Base-by-base conservation (phyloP, 1,139 yeast species). In the Kazachstania sp. region DNA sequence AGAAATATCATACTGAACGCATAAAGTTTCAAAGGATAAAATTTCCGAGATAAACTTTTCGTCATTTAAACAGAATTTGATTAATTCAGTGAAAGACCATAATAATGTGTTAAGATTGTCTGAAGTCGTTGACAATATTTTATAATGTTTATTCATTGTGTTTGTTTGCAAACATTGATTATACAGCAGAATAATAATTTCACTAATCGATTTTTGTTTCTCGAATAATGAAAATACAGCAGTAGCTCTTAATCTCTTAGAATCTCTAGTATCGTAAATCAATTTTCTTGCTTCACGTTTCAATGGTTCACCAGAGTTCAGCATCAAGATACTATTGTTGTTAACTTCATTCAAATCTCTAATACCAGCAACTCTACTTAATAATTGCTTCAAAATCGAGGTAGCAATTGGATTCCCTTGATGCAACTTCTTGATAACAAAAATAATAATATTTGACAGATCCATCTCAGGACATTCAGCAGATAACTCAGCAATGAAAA, bases 361-460 rank as follows among this genome's bases (percentile, higher is more conserved):
- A 36, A 88, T 77, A 3, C 97, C 97, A 18, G 95, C 87, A 84
- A 90, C 87, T 13, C 82, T 74, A 26, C 74, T 66, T 18, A 90
- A 66, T 45, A 90, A 69, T 51, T 87, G 95, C 53, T 79, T 77
- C 43, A 92, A 65, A 11, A 92, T 76, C 29, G 83, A 71, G 3
- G 86, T 66, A n/a, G 85, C 84, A 26, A 83, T 72, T 1, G 77
- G 72, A 47, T 83, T 86, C 5, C 77, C 78, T 9, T 67, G 61
- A 55, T 81, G 84, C 41, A 92, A 71, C 34, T 83, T 80, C 57
- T 83, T 84, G 39, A 86, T 63, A 18, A 85, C 66, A 58, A 77
- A 84, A 2, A 71, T 67, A 16, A 88, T 63, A 12, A 92, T 69
- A 19, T 84, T 81, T 1, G 65, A 63, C 37, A 83, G 60, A 54